A percentile compares a stretch with the other conserved stretches of the same genome.
These are phyloP conservation scores for Arachis stenosperma DNA, from an alignment of 306 rosid genomes.

Conservation along the genomic window DNA sequence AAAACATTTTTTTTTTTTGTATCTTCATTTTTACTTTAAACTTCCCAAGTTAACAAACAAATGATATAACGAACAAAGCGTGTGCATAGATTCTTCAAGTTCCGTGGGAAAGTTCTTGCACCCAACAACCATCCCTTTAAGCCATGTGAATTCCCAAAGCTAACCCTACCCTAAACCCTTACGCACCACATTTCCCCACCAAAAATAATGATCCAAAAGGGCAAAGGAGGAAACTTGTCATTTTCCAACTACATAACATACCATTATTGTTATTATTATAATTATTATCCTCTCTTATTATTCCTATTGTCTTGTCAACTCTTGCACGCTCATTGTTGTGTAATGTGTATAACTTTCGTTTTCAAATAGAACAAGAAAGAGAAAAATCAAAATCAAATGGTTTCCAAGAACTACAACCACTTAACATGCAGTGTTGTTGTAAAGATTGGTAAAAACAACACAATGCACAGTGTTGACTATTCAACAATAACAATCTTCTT, in stretches of 20 bases:
- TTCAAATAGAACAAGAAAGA: constrained; percentile 38
- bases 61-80: constrained; percentile 46
- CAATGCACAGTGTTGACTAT: constrained; percentile 60
- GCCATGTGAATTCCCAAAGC: constrained; percentile 37
- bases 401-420: constrained; percentile 45
- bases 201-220: background rate
- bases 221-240: constrained; percentile 4
- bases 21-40: too few species aligned
- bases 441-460: constrained; percentile 50
- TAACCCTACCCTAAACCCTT: constrained; percentile 24
- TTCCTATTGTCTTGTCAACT: constrained; percentile 36
- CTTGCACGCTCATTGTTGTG: background rate
- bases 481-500: constrained; percentile 59
- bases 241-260: constrained; percentile 9
- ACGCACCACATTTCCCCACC: constrained; percentile 12
- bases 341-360: constrained; percentile 20
- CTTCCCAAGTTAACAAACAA: constrained; percentile 29
- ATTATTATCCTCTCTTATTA: constrained; percentile 18
- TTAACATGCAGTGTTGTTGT: constrained; percentile 46
- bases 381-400: constrained; percentile 45
- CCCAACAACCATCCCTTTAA: background rate
- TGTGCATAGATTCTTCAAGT: constrained; percentile 66
- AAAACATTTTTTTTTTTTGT: too few species aligned
- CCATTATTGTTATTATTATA: too few species aligned
- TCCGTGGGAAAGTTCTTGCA: constrained; percentile 48